Evolutionary conservation across 345 rosid species (phyloP).

Genomic region (Populus deltoides): DNA sequence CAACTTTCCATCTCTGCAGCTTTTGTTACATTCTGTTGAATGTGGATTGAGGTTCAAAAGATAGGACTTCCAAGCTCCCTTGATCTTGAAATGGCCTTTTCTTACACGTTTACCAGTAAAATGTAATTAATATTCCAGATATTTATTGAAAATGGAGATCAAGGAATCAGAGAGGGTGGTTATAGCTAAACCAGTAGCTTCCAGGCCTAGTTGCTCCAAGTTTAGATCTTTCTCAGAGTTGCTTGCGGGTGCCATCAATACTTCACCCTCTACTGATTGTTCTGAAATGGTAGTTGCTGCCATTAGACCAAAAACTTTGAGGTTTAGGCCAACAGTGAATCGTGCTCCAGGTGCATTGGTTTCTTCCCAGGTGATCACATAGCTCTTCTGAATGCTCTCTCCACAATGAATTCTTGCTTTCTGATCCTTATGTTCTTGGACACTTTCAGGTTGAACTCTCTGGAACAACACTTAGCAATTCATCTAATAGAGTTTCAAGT

Average conservation of each 20-base stretch:
- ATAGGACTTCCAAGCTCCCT: not conserved
- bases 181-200: conserved; percentile 81
- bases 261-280: conserved; percentile 39
- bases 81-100: not conserved
- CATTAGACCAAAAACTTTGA: conserved; percentile 72
- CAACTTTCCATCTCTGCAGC: not conserved
- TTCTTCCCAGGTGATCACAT: conserved; percentile 48
- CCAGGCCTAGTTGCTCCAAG: conserved; percentile 65
- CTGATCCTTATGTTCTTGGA: conserved; percentile 18
- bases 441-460: conserved; percentile 44
- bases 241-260: conserved; percentile 53
- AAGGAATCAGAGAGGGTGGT: conserved; percentile 62
- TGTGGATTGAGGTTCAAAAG: not conserved
- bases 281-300: conserved; percentile 49
- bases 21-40: not conserved
- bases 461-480: conserved; percentile 30
- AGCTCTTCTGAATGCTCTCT: not conserved
- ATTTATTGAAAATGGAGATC: conserved; percentile 50
- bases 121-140: conserved; percentile 1
- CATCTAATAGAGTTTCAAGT: conserved; percentile 39
- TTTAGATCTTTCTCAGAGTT: conserved; percentile 72
- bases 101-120: not conserved
- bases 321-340: conserved; percentile 50
- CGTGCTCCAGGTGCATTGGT: conserved; percentile 29
- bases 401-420: conserved; percentile 4